Percentiles rank a stretch among this genome's conserved stretches.
phyloP scores from a whole-genome alignment of 768 basidiomycete species.

The Phylloporus sp. region DNA sequence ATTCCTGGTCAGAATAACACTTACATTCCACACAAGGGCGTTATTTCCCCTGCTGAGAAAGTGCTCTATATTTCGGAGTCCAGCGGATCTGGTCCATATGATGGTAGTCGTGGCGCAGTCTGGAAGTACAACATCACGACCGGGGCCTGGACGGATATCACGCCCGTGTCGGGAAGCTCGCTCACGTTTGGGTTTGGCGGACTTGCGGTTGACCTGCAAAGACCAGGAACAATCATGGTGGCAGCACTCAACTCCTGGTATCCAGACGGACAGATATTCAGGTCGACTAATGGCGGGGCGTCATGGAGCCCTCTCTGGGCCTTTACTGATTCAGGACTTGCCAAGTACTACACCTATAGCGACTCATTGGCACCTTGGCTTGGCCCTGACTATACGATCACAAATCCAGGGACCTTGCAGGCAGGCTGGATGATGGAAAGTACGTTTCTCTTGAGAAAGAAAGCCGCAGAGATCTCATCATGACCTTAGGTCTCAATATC shows the following conservation, averaged over 20 bases:
- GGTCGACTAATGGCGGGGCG: constrained; percentile 51
- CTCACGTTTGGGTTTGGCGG: constrained; percentile 63
- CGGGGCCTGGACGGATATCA: constrained; percentile 57
- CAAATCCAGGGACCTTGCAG: constrained; percentile 41
- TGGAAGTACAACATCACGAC: constrained; percentile 50
- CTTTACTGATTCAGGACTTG: constrained; percentile 42
- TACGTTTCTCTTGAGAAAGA: constrained; percentile 4
- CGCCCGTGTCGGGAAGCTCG: constrained; percentile 53
- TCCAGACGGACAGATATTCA: constrained; percentile 62
- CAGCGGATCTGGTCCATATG: constrained; percentile 61
- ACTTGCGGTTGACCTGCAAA: constrained; percentile 53
- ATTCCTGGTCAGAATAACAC: constrained; percentile 53
- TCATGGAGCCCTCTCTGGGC: constrained; percentile 59
- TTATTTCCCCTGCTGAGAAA: constrained; percentile 52
- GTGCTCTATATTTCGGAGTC: constrained; percentile 57
- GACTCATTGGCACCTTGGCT: constrained; percentile 57
- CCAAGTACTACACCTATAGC: constrained; percentile 48
- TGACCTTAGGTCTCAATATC: constrained; percentile 40
- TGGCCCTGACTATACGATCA: constrained; percentile 45
- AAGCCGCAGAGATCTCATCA: background rate
- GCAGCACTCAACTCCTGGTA: constrained; percentile 58
- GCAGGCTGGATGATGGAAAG: constrained; percentile 75
- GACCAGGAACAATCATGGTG: constrained; percentile 63
- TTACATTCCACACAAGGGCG: constrained; percentile 62
- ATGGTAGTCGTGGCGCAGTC: constrained; percentile 48